Evolutionary conservation across 441 rosid genomes (phyloP).

Genomic region (Brassica hybrid): DNA sequence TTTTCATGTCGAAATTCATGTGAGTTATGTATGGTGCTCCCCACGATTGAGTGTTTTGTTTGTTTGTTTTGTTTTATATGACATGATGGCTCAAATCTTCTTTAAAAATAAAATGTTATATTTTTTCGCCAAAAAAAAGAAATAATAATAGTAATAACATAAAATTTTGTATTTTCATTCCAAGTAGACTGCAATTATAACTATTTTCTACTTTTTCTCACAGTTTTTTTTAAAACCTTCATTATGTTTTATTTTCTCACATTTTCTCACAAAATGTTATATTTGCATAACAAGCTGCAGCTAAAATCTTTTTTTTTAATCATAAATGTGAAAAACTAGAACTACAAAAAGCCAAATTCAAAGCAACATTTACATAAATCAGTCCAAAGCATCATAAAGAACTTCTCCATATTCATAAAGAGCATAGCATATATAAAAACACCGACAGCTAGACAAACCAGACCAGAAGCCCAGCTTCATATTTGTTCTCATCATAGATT

Average conservation of each 20-base stretch:
- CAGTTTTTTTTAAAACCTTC: too few species aligned
- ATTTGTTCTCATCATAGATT: too few species aligned
- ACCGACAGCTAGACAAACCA: too few species aligned
- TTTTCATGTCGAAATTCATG: slow-evolving; percentile 6
- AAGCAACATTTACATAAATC: background rate
- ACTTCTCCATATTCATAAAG: slow-evolving; percentile 1
- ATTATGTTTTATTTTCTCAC: background rate
- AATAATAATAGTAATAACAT: too few species aligned
- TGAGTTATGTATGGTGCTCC: slow-evolving; percentile 25
- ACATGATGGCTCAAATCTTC: slow-evolving; percentile 2
- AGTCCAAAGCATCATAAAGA: background rate
- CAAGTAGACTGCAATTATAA: slow-evolving; percentile 1
- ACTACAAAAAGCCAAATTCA: background rate
- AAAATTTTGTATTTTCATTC: background rate
- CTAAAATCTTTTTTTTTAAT: background rate
- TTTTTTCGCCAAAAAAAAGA: too few species aligned
- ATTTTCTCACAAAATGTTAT: background rate
- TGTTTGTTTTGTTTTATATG: background rate
- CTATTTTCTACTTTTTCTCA: background rate
- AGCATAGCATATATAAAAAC: too few species aligned
- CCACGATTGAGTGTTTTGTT: slow-evolving; percentile 23
- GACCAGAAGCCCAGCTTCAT: too few species aligned
- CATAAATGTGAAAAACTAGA: slow-evolving; percentile 6
- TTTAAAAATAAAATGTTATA: background rate
- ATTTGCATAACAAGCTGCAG: too few species aligned